A percentile compares a stretch with the other conserved stretches of the same genome.
These are phyloP conservation scores for Lentinus tigrinus DNA, from an alignment of 768 basidiomycete species.

Conservation along the genomic window DNA sequence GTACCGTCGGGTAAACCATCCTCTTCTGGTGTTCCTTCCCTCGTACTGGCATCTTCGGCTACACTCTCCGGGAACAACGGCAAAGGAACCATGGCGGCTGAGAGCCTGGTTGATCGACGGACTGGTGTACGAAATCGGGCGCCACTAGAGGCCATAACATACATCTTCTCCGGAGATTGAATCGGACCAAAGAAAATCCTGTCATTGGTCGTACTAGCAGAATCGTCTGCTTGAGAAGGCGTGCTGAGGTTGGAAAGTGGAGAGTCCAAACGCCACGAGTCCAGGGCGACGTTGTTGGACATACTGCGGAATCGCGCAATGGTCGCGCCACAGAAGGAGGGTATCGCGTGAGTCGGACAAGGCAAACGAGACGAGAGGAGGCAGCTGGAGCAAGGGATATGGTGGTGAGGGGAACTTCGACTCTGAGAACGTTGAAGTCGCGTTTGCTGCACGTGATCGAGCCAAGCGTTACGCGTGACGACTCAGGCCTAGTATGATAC, in stretches of 20 bases:
- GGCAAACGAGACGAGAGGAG: neutral
- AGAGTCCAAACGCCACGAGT: constrained; percentile 9
- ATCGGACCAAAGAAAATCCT: constrained; percentile 51
- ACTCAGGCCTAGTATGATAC: constrained; percentile 10
- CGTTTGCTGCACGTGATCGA: constrained; percentile 28
- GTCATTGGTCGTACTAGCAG: constrained; percentile 38
- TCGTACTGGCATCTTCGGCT: constrained; percentile 25
- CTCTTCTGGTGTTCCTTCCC: constrained; percentile 20
- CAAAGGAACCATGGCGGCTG: constrained; percentile 30
- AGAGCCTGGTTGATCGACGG: constrained; percentile 53
- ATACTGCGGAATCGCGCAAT: constrained; percentile 7
- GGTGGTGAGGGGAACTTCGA: neutral
- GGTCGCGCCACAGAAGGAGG: constrained; percentile 1
- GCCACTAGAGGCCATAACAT: constrained; percentile 31
- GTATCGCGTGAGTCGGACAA: neutral
- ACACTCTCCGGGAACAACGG: constrained; percentile 22
- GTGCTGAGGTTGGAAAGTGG: constrained; percentile 6
- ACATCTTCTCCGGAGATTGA: constrained; percentile 52
- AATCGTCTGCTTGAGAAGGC: constrained; percentile 19
- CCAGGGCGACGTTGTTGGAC: constrained; percentile 16
- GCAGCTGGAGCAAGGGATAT: neutral
- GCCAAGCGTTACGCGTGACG: neutral
- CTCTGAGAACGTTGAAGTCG: constrained; percentile 26
- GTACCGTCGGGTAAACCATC: constrained; percentile 35
- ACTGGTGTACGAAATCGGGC: constrained; percentile 34